Base-by-base conservation (phyloP, 495 filamentous ascomycete genomes). In the Ramalina intermedia region DNA sequence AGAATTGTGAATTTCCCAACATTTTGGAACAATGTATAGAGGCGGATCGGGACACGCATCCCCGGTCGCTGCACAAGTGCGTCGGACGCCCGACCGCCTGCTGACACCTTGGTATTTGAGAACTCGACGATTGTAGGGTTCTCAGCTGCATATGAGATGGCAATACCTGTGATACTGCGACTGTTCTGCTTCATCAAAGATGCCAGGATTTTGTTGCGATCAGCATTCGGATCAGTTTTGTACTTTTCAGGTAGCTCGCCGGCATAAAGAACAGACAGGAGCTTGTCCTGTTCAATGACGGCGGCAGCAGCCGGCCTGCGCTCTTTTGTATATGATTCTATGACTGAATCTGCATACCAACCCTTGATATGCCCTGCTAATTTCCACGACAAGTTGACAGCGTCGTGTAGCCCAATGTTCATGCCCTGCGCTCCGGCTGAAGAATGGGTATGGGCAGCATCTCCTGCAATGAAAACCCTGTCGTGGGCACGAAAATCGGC, bases 401-500 rank as follows among this genome's bases (percentile, higher is more conserved):
- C 66, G 48, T 77, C 73, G 41, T 73, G 68, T n/a, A 77, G 58
- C 4, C 68, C 69, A 0, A 69, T 68, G 53, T 75, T 77, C 69
- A 74, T 67, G 4, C 72, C 73, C 47, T 77, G 72, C 1, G 69
- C 73, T 20, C 65, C 71, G 9, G 65, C 67, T 4, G 67, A 69
- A 7, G 61, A 64, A 51, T 74, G 72, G 0, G 69, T 75, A 45
- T 77, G 71, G 20, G 63, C 66, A 1, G 73, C 70, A 58, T 77
- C 72, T 1, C 73, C 73, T 11, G 68, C 68, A 7, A 77, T 58
- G 41, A 75, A 70, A 0, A 74, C 54, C 35, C 66, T 55, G 6
- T 65, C 62, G 21, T 64, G 50, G 2, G 52, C 50, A n/a, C 63
- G 61, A 42, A 74, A 76, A 5, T 49, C 54, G 12, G 61, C 57